Evolutionary conservation across 371 early-diverging fungal genomes (phyloP).

Genomic region (Zychaea mexicana): DNA sequence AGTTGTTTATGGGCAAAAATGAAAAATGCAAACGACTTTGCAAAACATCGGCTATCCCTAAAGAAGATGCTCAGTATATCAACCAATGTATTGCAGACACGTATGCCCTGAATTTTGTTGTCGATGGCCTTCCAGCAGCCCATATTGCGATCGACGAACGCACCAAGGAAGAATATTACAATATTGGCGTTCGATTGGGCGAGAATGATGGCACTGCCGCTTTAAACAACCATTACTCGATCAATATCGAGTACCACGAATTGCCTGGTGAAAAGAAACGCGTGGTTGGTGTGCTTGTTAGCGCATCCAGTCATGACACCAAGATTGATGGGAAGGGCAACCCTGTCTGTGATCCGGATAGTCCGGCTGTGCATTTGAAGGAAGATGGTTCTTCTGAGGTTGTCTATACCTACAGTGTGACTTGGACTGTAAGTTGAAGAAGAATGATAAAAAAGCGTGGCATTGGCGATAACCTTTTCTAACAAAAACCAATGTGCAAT

Average conservation of each 20-base stretch:
- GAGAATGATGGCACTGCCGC: constrained; percentile 11
- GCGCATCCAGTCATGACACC: constrained; percentile 54
- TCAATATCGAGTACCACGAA: constrained; percentile 83
- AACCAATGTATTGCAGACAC: constrained; percentile 79
- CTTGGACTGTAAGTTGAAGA: constrained; percentile 65
- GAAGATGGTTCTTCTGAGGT: constrained; percentile 39
- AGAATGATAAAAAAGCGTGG: too few relatives aligned
- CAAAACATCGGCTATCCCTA: constrained; percentile 48
- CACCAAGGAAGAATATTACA: constrained; percentile 62
- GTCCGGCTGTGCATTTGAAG: constrained; percentile 9
- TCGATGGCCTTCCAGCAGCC: constrained; percentile 91
- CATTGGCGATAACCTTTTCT: too few relatives aligned
- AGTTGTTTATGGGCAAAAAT: constrained; percentile 33
- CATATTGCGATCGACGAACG: constrained; percentile 30
- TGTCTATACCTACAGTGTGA: constrained; percentile 82
- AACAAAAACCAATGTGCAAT: background rate
- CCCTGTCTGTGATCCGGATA: constrained; percentile 3
- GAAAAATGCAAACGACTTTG: constrained; percentile 69
- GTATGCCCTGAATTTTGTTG: constrained; percentile 76
- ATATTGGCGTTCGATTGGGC: constrained; percentile 78
- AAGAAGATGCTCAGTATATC: constrained; percentile 78
- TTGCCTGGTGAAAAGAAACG: constrained; percentile 62
- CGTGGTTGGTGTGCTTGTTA: constrained; percentile 88
- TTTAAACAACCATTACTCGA: constrained; percentile 91
- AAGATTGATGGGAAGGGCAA: constrained; percentile 21